Base-by-base conservation (phyloP, 202 grass and related monocot species). In the Panicum virgatum region DNA sequence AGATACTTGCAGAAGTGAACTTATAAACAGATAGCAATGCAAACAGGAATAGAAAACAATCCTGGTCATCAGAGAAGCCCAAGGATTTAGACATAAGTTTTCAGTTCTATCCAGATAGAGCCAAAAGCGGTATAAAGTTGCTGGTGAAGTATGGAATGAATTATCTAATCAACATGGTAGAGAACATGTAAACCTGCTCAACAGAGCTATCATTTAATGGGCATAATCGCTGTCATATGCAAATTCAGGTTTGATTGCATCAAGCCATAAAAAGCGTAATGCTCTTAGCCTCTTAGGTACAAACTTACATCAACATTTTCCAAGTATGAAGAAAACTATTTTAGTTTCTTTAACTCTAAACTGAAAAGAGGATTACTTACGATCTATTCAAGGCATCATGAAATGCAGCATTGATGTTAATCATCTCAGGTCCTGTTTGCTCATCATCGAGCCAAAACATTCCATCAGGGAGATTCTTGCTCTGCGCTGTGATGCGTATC, bases 401-500 rank as follows among this genome's bases (percentile, higher is more conserved):
- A 59, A 54, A 76, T 81, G 81, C 84, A 80, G 92, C 61, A 73
- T 43, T 58, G 42, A 96, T 87, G 30, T 75, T 78, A 87, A 96
- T 82, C 85, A 94, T 71, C 20, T 73, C 65, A 13, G 52, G 58
- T 75, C 71, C 73, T 56, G 67, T 76, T 78, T 90, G 72, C 40
- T 54, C 84, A 85, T 37, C 69, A 29, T 90, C 83, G 65, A 93
- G 36, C 96, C 91, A 98, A 86, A 97, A 97, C 47, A 82, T 76
- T 65, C 94, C 94, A 93, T 77, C 83, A 75, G 94, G 94, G 62
- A 97, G 91, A 89, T 97, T 97, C 76, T 93, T 91, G 77, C 40
- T 93, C 89, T 86, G 57, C 50, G 30, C 44, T 7, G 82, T 89
- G 68, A 91, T 91, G 46, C 76, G 78, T 86, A 97, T 78, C 86